Evolutionary conservation across 2,329 filamentous ascomycete genomes (phyloP).

Genomic region (Truncatella angustata): DNA sequence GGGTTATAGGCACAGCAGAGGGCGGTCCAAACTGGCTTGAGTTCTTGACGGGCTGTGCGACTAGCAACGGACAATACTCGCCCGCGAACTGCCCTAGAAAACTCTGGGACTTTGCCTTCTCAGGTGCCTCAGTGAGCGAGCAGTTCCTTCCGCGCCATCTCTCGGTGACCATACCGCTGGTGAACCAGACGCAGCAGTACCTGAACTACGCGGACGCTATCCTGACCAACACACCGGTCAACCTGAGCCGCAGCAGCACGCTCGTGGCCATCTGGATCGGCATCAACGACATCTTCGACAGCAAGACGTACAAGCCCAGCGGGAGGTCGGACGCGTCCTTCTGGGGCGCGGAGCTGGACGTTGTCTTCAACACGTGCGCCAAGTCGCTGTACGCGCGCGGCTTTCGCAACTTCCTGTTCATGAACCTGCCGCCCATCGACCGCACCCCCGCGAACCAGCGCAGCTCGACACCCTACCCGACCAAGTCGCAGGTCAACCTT

Average conservation of each 20-base stretch:
- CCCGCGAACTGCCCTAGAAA: conserved; percentile 44
- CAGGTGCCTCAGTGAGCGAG: conserved; percentile 45
- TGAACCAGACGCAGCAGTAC: conserved; percentile 48
- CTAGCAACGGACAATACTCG: conserved; percentile 38
- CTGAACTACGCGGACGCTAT: conserved; percentile 38
- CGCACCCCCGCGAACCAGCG: conserved; percentile 37
- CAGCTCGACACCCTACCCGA: conserved; percentile 36
- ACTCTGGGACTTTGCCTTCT: conserved; percentile 55
- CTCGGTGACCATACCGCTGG: conserved; percentile 44
- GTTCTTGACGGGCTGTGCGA: conserved; percentile 47
- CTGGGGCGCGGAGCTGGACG: conserved; percentile 39
- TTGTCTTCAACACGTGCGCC: conserved; percentile 39
- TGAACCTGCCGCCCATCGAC: conserved; percentile 51
- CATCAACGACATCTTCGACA: conserved; percentile 55
- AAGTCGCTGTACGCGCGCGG: conserved; percentile 45
- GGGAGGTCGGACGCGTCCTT: conserved; percentile 40
- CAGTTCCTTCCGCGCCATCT: conserved; percentile 46
- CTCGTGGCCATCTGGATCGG: conserved; percentile 53
- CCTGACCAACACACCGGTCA: conserved; percentile 29
- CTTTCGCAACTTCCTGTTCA: conserved; percentile 48
- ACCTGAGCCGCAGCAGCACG: conserved; percentile 19
- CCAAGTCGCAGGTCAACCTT: conserved; percentile 40
- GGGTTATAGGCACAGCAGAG: conserved; percentile 45
- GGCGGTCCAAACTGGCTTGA: conserved; percentile 55
- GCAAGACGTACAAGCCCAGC: conserved; percentile 32